These are phyloP conservation scores for Apiospora phragmitis DNA, from an alignment of 2,329 filamentous ascomycete species.

Conservation along the genomic window DNA sequence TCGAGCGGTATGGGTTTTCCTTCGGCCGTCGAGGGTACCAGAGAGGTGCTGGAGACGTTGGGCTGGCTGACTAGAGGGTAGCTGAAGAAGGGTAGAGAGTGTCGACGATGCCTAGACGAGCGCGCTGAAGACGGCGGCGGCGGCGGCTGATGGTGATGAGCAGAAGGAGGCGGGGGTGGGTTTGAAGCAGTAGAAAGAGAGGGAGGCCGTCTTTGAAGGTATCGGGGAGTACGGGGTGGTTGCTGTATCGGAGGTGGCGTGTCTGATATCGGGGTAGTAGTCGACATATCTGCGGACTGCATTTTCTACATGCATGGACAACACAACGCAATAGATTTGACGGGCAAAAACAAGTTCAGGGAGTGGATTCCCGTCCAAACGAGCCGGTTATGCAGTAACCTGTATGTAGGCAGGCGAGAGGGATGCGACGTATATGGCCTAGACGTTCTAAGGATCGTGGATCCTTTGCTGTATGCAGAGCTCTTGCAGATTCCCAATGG, in stretches of 20 bases:
- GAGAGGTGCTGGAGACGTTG: slow-evolving; percentile 52
- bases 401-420: slow-evolving; percentile 9
- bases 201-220: slow-evolving; percentile 7
- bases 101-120: slow-evolving; percentile 30
- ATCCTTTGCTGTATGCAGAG: slow-evolving; percentile 6
- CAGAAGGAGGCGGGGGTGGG: slow-evolving; percentile 22
- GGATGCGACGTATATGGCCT: slow-evolving; percentile 3
- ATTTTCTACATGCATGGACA: slow-evolving; percentile 22
- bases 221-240: slow-evolving; percentile 10
- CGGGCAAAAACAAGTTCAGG: neutral
- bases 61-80: slow-evolving; percentile 50
- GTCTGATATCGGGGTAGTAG: slow-evolving; percentile 14
- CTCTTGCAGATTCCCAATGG: neutral
- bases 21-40: slow-evolving; percentile 55
- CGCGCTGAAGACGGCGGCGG: slow-evolving; percentile 4
- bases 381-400: slow-evolving; percentile 2
- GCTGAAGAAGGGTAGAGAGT: slow-evolving; percentile 44
- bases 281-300: slow-evolving; percentile 14
- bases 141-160: slow-evolving; percentile 14
- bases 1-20: slow-evolving; percentile 58
- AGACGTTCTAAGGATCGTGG: neutral
- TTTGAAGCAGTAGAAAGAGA: slow-evolving; percentile 10
- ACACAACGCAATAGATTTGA: slow-evolving; percentile 2
- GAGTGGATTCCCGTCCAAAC: slow-evolving; percentile 3
- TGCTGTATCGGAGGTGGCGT: slow-evolving; percentile 15